Conservation (phyloP, 495 filamentous ascomycete species). For the Lepraria neglecta region DNA sequence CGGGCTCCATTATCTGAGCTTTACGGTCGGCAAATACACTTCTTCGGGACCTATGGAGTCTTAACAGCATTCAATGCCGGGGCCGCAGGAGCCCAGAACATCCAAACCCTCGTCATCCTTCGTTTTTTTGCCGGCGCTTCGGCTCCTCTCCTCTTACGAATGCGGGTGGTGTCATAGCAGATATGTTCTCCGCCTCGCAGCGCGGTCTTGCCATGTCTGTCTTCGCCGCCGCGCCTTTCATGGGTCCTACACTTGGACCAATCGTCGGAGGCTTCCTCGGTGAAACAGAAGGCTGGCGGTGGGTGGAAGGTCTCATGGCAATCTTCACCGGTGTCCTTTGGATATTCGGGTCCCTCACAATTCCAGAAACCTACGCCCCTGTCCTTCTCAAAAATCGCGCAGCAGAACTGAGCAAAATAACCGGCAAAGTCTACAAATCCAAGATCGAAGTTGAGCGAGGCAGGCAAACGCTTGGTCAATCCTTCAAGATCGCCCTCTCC, state of each 20-base stretch:
- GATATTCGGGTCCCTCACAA: constrained; percentile 47
- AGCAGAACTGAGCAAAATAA: constrained; percentile 44
- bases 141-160: constrained; percentile 69
- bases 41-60: constrained; percentile 55
- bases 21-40: constrained; percentile 67
- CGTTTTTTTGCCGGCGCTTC: constrained; percentile 74
- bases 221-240: constrained; percentile 62
- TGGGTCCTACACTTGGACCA: constrained; percentile 60
- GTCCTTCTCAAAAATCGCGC: constrained; percentile 53
- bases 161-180: constrained; percentile 66
- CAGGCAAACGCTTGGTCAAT: constrained; percentile 31
- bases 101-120: constrained; percentile 60
- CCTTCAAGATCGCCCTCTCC: constrained; percentile 42
- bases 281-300: constrained; percentile 55
- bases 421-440: constrained; percentile 51
- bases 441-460: constrained; percentile 44
- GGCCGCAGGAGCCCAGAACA: constrained; percentile 55
- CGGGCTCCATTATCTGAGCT: constrained; percentile 65
- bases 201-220: constrained; percentile 58
- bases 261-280: constrained; percentile 58
- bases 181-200: constrained; percentile 61
- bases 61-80: constrained; percentile 67
- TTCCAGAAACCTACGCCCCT: constrained; percentile 58
- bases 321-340: constrained; percentile 49
- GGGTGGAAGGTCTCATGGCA: constrained; percentile 56